Evolutionary conservation across 345 rosid species (phyloP), one percentile per base, ranked within the genome.

Genomic region (Corchorus capsularis): DNA sequence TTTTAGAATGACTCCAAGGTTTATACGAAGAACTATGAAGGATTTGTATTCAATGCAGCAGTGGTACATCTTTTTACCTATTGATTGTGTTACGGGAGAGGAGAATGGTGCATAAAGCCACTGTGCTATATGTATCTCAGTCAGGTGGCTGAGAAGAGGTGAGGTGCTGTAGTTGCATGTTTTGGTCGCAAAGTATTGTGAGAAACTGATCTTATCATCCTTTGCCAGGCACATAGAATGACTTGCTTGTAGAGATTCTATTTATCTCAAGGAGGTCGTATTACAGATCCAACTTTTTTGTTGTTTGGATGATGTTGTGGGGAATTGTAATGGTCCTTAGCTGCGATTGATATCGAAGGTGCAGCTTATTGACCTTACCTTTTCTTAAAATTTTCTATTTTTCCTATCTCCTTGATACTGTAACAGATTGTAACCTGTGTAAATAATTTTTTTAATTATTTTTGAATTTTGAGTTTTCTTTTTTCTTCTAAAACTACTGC

Each of bases 191-290:
- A 47, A 49, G 8, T 67, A 49, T 34, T 52, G 4, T 6, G 27
- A 69, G 61, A 52, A 69, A 69, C 61, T 69, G 27, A 69, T 52
- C 27, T 27, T 3, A 50, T 69, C 4, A 1, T 69, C 16, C 45
- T 34, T 69, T 52, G 73, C 60, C 73, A 69, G 73, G 60, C 73
- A 4, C 27, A 52, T 52, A 64, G 49, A 17, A 27, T 63, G 69
- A 41, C 15, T 0, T 63, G 27, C 69, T 17, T 63, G 34, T 10
- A 19, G 68, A 17, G 68, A 63, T 37, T 63, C 37, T 39, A 15
- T 63, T 1, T 39, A 15, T 63, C 1, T 63, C 8, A 2, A 63
- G 69, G 34, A 5, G 14, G 19, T 64, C n/a, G 32, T 8, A 13
- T 41, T 39, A 27, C 39, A 47, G 54, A 27, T 22, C n/a, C 39